Evolutionary conservation across 2,329 filamentous ascomycete genomes (phyloP).

Genomic region (Fusarium sp.): DNA sequence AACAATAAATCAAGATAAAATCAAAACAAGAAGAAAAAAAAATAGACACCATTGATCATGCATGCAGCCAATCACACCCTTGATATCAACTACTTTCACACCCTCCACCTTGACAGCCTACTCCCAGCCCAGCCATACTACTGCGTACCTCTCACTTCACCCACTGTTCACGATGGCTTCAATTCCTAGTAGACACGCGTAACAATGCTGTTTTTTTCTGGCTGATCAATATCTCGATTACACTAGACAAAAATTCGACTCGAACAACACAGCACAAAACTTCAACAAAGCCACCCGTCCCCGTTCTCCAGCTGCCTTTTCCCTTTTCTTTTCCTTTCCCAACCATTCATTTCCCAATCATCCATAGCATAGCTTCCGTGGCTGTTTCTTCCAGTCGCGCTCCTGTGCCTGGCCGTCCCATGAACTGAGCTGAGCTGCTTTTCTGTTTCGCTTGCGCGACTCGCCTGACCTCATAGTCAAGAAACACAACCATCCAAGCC

Average conservation of each 20-base stretch:
- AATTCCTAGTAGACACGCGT: neutral
- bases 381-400: neutral
- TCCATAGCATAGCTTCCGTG: neutral
- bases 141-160: neutral
- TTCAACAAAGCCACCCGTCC: neutral
- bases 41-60: neutral
- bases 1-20: neutral
- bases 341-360: neutral
- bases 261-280: neutral
- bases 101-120: neutral
- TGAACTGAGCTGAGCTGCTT: neutral
- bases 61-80: neutral
- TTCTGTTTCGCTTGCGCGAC: conserved; percentile 29
- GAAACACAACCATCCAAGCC: conserved; percentile 13
- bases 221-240: conserved; percentile 1
- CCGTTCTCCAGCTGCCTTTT: neutral
- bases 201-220: neutral
- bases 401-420: conserved; percentile 5
- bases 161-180: neutral
- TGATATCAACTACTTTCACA: neutral
- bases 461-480: conserved; percentile 13
- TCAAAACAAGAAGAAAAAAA: neutral
- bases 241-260: neutral
- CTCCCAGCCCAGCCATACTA: neutral
- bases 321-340: neutral